Base-by-base conservation (phyloP, 306 rosid species). In the Fragaria vesca region DNA sequence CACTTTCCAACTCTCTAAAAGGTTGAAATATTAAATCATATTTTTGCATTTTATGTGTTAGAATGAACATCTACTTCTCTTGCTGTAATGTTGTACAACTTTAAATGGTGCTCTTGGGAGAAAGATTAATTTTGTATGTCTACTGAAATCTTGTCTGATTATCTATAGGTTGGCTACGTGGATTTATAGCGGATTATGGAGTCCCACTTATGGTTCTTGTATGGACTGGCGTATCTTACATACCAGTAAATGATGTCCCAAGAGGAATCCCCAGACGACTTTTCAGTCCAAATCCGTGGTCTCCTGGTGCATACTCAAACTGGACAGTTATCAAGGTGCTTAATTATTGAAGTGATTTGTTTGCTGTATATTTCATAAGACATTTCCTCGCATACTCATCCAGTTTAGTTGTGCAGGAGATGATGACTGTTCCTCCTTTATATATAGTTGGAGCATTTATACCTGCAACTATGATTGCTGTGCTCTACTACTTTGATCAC, bases 211-310 rank as follows among this genome's bases (percentile, higher is more conserved):
- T 94, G 98, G 89, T 94, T 80, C 91, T 94, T 10, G 73, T 92
- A 74, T 94, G 98, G 98, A 94, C 97, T 71, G 94, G 82, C 52
- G 80, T 88, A 70, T 94, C 98, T 71, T 94, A 94, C 86, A 90
- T 94, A 66, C 98, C 98, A 8, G 87, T 69, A 66, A 94, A 94
- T 68, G 72, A 89, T 26, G 97, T 92, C 71, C 98, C 98, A 34
- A 88, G 62, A 74, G 98, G 98, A 84, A 76, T 94, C 85, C 98
- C 98, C 4, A 88, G 98, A 77, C 86, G 98, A 51, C 97, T 94
- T 89, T 89, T 86, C 80, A 94, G 98, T 86, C 98, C 98, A 68
- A 92, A 94, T 74, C 98, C 98, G 78, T 92, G 98, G 98, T 92
- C 98, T 61, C 87, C 83, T 71, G 97, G 97, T 61, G 98, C 98